Percentiles rank a stretch among this genome's conserved stretches.
Conservation (phyloP, 2,329 filamentous ascomycete genomes). For the Venturia aucupariae region DNA sequence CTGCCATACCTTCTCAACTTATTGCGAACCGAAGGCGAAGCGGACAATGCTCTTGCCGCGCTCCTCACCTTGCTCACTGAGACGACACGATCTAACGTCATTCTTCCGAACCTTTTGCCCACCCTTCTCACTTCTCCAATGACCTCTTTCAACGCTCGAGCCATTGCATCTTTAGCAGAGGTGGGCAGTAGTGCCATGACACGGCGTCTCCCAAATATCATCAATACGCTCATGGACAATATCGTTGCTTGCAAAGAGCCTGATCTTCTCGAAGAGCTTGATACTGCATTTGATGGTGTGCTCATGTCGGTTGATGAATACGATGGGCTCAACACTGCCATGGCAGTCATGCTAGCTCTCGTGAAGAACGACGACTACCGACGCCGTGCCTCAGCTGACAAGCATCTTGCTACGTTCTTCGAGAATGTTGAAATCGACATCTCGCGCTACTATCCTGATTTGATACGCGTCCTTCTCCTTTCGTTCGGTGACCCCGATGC, state of each 20-base stretch:
- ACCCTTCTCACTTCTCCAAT: slow-evolving; percentile 87
- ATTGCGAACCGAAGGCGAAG: slow-evolving; percentile 75
- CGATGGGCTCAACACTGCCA: slow-evolving; percentile 88
- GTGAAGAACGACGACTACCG: slow-evolving; percentile 89
- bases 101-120: slow-evolving; percentile 89
- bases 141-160: slow-evolving; percentile 87
- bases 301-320: slow-evolving; percentile 90
- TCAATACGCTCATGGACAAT: slow-evolving; percentile 91
- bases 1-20: slow-evolving; percentile 84
- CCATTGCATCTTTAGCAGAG: slow-evolving; percentile 82
- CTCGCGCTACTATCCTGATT: slow-evolving; percentile 90
- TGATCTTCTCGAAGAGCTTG: slow-evolving; percentile 62
- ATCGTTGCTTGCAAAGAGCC: slow-evolving; percentile 71
- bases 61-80: slow-evolving; percentile 91
- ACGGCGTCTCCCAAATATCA: slow-evolving; percentile 74
- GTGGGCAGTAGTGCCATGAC: slow-evolving; percentile 90
- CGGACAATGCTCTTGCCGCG: slow-evolving; percentile 85
- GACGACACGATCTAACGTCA: slow-evolving; percentile 87
- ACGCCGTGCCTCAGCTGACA: slow-evolving; percentile 67
- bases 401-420: slow-evolving; percentile 82
- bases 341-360: slow-evolving; percentile 83
- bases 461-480: slow-evolving; percentile 81
- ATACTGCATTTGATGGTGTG: slow-evolving; percentile 77
- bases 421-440: slow-evolving; percentile 72
- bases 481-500: slow-evolving; percentile 82